Percentiles rank a stretch among this genome's conserved stretches.
These are phyloP conservation scores for Biscogniauxia sp. DNA, from an alignment of 2,329 filamentous ascomycete genomes.

Conservation along the genomic window DNA sequence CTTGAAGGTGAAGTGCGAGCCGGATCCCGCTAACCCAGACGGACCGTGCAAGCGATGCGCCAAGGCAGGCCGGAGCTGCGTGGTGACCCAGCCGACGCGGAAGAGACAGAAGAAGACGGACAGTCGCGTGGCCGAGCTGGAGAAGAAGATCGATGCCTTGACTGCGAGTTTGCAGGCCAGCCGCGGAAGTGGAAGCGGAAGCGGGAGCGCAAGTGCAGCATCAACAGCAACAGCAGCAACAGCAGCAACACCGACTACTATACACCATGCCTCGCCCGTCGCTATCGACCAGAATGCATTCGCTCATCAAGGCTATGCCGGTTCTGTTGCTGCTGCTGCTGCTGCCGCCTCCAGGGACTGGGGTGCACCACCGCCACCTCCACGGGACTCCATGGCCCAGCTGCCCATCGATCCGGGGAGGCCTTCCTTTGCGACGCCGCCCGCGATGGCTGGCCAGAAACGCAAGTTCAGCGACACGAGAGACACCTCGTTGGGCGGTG, in stretches of 20 bases:
- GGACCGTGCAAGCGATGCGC: conserved; percentile 72
- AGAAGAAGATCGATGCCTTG: conserved; percentile 88
- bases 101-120: conserved; percentile 93
- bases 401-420: conserved; percentile 16
- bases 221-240: too few relatives aligned
- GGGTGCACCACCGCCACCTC: conserved; percentile 17
- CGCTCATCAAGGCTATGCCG: conserved; percentile 3
- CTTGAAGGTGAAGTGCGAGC: conserved; percentile 82
- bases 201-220: too few relatives aligned
- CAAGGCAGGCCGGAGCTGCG: conserved; percentile 74
- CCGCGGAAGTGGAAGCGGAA: conserved; percentile 21
- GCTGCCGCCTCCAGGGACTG: conserved; percentile 18
- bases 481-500: conserved; percentile 19
- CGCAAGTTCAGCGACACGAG: conserved; percentile 36
- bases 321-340: too few relatives aligned
- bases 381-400: conserved; percentile 15
- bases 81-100: conserved; percentile 70
- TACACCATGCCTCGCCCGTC: neutral
- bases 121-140: conserved; percentile 81
- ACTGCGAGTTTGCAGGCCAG: conserved; percentile 73
- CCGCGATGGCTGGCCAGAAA: conserved; percentile 37
- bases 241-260: too few relatives aligned
- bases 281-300: conserved; percentile 21
- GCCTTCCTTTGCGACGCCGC: conserved; percentile 12
- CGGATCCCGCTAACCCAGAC: conserved; percentile 60